Conservation (phyloP, 73 alveolate species). For the Symbiodinium natans region DNA sequence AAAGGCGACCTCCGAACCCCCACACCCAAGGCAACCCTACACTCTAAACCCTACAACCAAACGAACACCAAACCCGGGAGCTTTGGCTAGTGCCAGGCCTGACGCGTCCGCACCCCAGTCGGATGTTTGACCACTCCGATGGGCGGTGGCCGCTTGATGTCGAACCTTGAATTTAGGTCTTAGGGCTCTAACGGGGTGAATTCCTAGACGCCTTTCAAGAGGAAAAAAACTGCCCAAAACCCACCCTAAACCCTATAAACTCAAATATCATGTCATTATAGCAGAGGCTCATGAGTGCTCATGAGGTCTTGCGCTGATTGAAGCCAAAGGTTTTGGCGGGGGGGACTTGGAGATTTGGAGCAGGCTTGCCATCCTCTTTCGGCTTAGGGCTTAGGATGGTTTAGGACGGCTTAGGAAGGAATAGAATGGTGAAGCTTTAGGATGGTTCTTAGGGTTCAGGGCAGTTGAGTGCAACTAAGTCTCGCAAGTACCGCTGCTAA, state of each 20-base stretch:
- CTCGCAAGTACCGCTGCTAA: no score
- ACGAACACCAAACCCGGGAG: no score
- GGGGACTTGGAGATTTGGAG: background rate
- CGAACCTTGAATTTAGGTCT: slow-evolving; percentile 22
- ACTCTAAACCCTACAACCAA: background rate
- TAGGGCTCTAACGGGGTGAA: no score
- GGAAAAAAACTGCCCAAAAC: background rate
- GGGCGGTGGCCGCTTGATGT: slow-evolving; percentile 84
- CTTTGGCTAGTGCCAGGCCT: slow-evolving; percentile 7
- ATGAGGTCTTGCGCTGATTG: background rate
- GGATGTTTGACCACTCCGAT: slow-evolving; percentile 73
- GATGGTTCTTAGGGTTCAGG: background rate
- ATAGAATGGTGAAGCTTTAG: background rate
- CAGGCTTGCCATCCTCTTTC: background rate
- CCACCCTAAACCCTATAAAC: background rate
- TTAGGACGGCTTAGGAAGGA: no score
- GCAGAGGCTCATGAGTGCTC: background rate
- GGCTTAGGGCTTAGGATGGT: background rate
- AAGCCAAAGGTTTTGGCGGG: no score
- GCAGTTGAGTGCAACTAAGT: background rate
- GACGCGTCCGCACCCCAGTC: slow-evolving; percentile 60
- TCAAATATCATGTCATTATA: background rate
- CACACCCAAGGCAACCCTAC: no score
- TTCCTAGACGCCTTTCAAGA: no score
- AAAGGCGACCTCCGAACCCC: no score